phyloP scores from a whole-genome alignment of 2,329 filamentous ascomycete species.

The Penicillium capsulatum region DNA sequence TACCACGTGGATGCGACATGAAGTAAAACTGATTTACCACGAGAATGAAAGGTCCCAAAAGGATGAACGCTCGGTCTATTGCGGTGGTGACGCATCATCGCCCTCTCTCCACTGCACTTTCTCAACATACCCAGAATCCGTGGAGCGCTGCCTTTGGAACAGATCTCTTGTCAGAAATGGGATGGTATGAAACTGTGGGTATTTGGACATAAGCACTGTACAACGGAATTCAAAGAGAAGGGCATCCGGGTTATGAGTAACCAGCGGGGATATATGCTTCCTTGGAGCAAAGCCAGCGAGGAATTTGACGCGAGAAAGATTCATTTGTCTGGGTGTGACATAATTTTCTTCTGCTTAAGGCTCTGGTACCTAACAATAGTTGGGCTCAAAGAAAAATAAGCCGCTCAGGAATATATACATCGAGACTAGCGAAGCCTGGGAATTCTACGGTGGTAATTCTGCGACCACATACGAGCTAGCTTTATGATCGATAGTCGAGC shows the following conservation, averaged over 20 bases:
- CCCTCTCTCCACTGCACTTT: conserved; percentile 49
- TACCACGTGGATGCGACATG: conserved; percentile 49
- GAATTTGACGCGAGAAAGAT: conserved; percentile 4
- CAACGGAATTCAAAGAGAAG: conserved; percentile 38
- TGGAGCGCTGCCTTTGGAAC: conserved; percentile 53
- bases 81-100: conserved; percentile 56
- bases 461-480: too few relatives aligned
- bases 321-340: conserved; percentile 3
- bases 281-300: conserved; percentile 14
- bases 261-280: conserved; percentile 42
- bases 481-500: too few relatives aligned
- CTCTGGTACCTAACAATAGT: too few relatives aligned
- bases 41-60: conserved; percentile 3
- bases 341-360: too few relatives aligned
- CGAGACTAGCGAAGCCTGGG: too few relatives aligned
- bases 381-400: too few relatives aligned
- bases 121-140: conserved; percentile 46
- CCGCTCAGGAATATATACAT: too few relatives aligned
- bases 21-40: conserved; percentile 28
- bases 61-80: conserved; percentile 23
- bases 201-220: conserved; percentile 47
- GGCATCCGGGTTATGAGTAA: conserved; percentile 42
- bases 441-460: too few relatives aligned
- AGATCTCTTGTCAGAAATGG: conserved; percentile 39
- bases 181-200: conserved; percentile 40